phyloP scores from a whole-genome alignment of 2,329 filamentous ascomycete species.

The Chaetomium strumarium region DNA sequence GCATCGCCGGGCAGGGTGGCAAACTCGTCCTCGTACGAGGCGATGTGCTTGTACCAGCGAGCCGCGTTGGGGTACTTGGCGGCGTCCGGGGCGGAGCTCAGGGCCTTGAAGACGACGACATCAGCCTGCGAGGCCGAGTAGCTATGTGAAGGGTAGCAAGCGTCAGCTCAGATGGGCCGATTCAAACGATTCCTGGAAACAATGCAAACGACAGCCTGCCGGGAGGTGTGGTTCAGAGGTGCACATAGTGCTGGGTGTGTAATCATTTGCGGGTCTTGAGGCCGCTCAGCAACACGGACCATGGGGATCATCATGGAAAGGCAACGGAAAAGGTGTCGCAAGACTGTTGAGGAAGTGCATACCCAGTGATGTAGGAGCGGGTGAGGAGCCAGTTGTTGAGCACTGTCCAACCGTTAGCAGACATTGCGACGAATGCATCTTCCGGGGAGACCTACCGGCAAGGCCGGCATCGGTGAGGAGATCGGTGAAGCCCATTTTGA shows the following conservation, averaged over 20 bases:
- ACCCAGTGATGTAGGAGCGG: slow-evolving; percentile 27
- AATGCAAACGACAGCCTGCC: background rate
- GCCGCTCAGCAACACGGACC: slow-evolving; percentile 82
- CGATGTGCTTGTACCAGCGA: slow-evolving; percentile 99
- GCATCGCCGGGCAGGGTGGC: slow-evolving; percentile 84
- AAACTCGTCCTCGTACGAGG: slow-evolving; percentile 90
- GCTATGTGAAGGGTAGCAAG: slow-evolving; percentile 29
- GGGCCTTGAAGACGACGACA: slow-evolving; percentile 88
- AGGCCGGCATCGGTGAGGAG: slow-evolving; percentile 26
- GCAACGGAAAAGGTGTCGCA: background rate
- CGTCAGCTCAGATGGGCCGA: slow-evolving; percentile 1
- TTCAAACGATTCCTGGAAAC: background rate
- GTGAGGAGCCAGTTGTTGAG: slow-evolving; percentile 28
- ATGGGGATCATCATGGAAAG: slow-evolving; percentile 66
- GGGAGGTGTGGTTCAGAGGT: slow-evolving; percentile 52
- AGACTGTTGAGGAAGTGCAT: slow-evolving; percentile 12
- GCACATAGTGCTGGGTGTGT: slow-evolving; percentile 50
- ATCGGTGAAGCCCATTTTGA: slow-evolving; percentile 28
- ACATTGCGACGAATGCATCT: background rate
- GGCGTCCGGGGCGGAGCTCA: slow-evolving; percentile 68
- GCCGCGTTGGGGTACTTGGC: slow-evolving; percentile 89
- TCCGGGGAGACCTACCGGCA: slow-evolving; percentile 18
- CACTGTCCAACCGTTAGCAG: slow-evolving; percentile 17
- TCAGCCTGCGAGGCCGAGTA: slow-evolving; percentile 83
- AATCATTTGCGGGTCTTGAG: slow-evolving; percentile 79